Percentiles rank a stretch among this genome's conserved stretches.
Evolutionary conservation across 768 basidiomycete genomes (phyloP).

Genomic region (Podaxis pistillaris): DNA sequence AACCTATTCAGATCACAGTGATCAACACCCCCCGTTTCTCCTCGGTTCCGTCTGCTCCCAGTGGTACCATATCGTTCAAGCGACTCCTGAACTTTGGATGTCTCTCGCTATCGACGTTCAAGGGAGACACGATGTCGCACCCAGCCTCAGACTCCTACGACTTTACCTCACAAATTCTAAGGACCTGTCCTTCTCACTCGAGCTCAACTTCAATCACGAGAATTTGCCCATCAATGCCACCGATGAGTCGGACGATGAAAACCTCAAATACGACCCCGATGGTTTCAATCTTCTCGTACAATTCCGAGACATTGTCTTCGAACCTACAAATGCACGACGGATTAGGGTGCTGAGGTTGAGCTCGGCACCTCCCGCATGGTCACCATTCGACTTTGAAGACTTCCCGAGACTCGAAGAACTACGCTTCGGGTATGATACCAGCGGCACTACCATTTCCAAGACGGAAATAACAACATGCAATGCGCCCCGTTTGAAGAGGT

Average conservation of each 20-base stretch:
- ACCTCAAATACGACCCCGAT: background rate
- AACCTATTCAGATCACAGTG: background rate
- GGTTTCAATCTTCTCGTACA: background rate
- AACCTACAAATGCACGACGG: background rate
- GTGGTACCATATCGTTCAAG: background rate
- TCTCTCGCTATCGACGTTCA: background rate
- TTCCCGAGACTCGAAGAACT: background rate
- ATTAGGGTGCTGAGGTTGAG: background rate
- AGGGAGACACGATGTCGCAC: background rate
- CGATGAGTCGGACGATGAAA: background rate
- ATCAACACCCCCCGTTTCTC: background rate
- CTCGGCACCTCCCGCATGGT: background rate
- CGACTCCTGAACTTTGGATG: background rate
- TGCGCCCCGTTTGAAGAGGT: background rate
- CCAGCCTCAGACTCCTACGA: background rate
- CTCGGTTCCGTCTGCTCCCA: background rate
- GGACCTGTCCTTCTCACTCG: background rate
- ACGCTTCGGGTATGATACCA: background rate
- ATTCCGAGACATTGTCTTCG: background rate
- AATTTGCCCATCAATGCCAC: background rate
- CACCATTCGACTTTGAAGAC: background rate
- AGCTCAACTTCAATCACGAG: background rate
- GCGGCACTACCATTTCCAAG: background rate
- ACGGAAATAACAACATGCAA: background rate
- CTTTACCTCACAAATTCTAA: background rate